A percentile compares a stretch with the other conserved stretches of the same genome.
phyloP scores from a whole-genome alignment of 768 basidiomycete genomes.

The Steccherinum ochraceum region DNA sequence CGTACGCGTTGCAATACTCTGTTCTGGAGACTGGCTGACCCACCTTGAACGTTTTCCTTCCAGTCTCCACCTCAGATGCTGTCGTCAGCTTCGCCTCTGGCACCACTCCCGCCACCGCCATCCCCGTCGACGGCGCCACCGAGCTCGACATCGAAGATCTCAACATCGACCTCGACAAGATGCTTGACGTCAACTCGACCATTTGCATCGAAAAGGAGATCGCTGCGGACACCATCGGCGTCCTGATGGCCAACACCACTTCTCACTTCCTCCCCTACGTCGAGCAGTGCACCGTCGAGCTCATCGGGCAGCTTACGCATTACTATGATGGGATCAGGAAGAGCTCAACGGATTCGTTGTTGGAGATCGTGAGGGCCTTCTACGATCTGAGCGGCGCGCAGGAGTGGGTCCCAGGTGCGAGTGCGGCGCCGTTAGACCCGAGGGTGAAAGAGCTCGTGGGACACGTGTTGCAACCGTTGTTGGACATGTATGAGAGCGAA shows the following conservation, averaged over 20 bases:
- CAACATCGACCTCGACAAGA: constrained; percentile 70
- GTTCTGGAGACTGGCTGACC: not conserved
- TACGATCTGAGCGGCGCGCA: constrained; percentile 80
- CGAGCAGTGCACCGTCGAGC: constrained; percentile 72
- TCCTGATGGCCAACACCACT: constrained; percentile 78
- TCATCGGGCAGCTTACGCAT: constrained; percentile 76
- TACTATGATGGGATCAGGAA: constrained; percentile 99
- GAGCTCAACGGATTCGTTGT: constrained; percentile 79
- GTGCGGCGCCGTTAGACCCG: constrained; percentile 47
- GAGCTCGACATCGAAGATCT: constrained; percentile 66
- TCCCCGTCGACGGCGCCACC: constrained; percentile 51
- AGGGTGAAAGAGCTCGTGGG: constrained; percentile 76
- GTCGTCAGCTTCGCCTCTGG: constrained; percentile 68
- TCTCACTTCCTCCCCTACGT: constrained; percentile 87
- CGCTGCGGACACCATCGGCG: constrained; percentile 92
- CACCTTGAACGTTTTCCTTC: not conserved
- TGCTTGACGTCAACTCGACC: constrained; percentile 90
- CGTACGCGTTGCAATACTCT: constrained; percentile 20
- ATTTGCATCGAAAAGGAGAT: constrained; percentile 99
- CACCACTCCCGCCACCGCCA: constrained; percentile 64
- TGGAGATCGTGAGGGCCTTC: constrained; percentile 86
- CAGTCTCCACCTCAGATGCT: constrained; percentile 49
- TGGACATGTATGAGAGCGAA: constrained; percentile 90
- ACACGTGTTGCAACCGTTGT: constrained; percentile 63
- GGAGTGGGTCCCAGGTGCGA: constrained; percentile 76